Evolutionary conservation across 305 asterid species (phyloP), one percentile per base, ranked within the genome.

Genomic region (Rubia balearica): DNA sequence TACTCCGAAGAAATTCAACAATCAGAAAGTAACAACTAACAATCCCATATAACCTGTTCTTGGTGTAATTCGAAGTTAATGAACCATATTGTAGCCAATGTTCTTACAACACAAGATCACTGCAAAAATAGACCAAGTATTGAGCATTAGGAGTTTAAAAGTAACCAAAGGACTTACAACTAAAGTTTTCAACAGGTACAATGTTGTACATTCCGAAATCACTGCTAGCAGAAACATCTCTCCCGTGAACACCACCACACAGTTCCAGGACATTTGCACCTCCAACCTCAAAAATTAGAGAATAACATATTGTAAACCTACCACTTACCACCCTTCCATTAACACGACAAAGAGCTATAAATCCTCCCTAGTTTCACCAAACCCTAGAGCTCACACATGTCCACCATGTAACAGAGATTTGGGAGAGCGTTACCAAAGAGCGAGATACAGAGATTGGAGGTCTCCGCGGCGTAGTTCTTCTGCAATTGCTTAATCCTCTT

Each of bases 391-490:
- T 27, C 61, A 17, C 33, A 24, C 16, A 74, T 33, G n/a, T 33
- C 4, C 38, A 33, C 38, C 4, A 5, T 3, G 4, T 33, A 33
- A 33, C 38, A 33, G 38, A 33, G 13, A n/a, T 6, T 51, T 24
- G 0, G 40, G 16, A 62, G 51, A 27, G 65, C 67, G 1, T 21
- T 38, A 74, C 96, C 96, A 83, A 48, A 75, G 27, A 89, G 90
- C 13, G 96, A 89, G 71, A 87, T 84, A 75, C 96, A 89, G 66
- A 87, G 90, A 55, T 84, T 80, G 40, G 57, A 69, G 74, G 82
- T 81, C 76, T 87, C 84, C 13, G 12, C 59, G n/a, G 46, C 7
- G 67, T 82, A 82, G 72, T 30, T 61, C 30, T 38, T 11, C 22
- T 38, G 68, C 13, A 16, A 3, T 12, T 16, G 27, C 68, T 63